A percentile compares a stretch with the other conserved stretches of the same genome.
Evolutionary conservation across 192 early-diverging fungal genomes (phyloP).

Genomic region (Coemansia javaensis): DNA sequence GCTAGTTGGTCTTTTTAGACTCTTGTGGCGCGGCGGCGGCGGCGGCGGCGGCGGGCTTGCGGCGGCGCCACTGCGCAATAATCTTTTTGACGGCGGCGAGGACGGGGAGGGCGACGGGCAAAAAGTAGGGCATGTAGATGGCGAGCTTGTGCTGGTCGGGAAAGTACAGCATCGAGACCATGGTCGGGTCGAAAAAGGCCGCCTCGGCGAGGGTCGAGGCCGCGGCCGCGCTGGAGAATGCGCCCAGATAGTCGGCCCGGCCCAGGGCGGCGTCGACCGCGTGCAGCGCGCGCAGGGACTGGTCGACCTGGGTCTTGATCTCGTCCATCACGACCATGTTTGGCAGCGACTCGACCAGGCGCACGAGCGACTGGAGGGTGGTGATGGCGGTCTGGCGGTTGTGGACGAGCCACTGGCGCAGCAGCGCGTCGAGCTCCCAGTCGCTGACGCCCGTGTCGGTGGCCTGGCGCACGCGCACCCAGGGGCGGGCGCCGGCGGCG

Average conservation of each 20-base stretch:
- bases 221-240: conserved; percentile 55
- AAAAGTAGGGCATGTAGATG: conserved; percentile 93
- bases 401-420: conserved; percentile 63
- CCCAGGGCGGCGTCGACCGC: conserved; percentile 30
- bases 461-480: conserved; percentile 41
- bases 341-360: conserved; percentile 69
- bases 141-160: conserved; percentile 97
- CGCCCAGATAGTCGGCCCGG: conserved; percentile 23
- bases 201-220: conserved; percentile 70
- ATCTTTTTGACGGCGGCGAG: conserved; percentile 51
- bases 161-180: conserved; percentile 97
- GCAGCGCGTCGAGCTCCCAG: conserved; percentile 77
- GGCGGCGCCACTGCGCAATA: conserved; percentile 1
- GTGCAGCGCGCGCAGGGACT: conserved; percentile 37
- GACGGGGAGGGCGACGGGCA: conserved; percentile 77
- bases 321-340: conserved; percentile 92
- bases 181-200: conserved; percentile 97
- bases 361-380: conserved; percentile 76
- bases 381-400: conserved; percentile 68
- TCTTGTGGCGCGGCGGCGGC: too few species aligned
- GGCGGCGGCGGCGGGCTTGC: neutral
- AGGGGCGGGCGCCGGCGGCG: neutral
- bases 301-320: conserved; percentile 66
- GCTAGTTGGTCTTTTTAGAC: conserved; percentile 2
- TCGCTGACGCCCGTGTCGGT: conserved; percentile 64